Evolutionary conservation across 129 eudicot genomes (phyloP).

Genomic region (Escallonia herrerae): DNA sequence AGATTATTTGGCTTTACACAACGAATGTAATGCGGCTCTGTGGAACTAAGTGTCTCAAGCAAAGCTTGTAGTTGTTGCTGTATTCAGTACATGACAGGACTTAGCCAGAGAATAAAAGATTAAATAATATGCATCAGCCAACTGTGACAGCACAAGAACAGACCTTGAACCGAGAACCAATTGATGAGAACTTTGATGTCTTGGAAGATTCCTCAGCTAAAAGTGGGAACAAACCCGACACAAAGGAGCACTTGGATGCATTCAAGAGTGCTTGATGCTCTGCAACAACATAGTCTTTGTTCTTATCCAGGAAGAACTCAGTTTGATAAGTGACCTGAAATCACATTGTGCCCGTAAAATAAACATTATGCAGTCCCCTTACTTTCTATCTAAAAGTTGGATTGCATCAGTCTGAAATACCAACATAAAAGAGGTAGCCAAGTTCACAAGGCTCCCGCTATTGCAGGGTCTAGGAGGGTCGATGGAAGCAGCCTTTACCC

Average conservation of each 20-base stretch:
- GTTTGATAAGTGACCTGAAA: conserved; percentile 88
- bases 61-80: conserved; percentile 89
- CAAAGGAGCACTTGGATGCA: conserved; percentile 73
- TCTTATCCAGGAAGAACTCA: conserved; percentile 78
- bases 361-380: conserved; percentile 1
- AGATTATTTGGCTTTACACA: conserved; percentile 84
- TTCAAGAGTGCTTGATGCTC: conserved; percentile 80
- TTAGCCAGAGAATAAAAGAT: conserved; percentile 5
- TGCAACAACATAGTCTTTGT: conserved; percentile 83
- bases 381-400: background rate
- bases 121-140: background rate
- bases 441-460: too few relatives aligned
- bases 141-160: background rate
- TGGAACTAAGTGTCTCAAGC: conserved; percentile 81
- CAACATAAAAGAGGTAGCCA: too few relatives aligned
- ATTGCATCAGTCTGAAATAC: too few relatives aligned
- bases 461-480: too few relatives aligned
- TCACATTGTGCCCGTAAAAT: conserved; percentile 15
- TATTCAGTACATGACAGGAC: conserved; percentile 9
- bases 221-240: conserved; percentile 80
- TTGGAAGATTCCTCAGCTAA: conserved; percentile 64
- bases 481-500: too few relatives aligned
- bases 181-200: conserved; percentile 82
- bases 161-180: conserved; percentile 83
- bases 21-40: conserved; percentile 89